Evolutionary conservation across 768 basidiomycete genomes (phyloP).

Genomic region (Baorangia bicolor): DNA sequence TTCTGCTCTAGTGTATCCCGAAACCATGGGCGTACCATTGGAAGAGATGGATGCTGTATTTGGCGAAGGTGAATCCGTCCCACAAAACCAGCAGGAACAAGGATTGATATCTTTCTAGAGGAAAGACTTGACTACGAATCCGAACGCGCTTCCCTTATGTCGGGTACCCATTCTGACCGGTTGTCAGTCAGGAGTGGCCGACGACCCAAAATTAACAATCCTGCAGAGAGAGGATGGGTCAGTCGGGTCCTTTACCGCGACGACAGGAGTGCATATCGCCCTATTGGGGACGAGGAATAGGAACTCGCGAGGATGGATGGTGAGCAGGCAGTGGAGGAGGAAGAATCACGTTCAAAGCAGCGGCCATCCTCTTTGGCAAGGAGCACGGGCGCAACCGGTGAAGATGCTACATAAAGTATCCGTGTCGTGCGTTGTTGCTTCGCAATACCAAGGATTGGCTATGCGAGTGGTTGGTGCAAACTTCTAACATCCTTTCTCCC

Average conservation of each 20-base stretch:
- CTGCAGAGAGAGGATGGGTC: constrained; percentile 45
- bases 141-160: constrained; percentile 55
- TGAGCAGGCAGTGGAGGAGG: constrained; percentile 29
- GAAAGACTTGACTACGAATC: constrained; percentile 68
- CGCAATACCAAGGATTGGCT: constrained; percentile 3
- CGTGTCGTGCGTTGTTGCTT: constrained; percentile 6
- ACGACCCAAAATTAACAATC: constrained; percentile 22
- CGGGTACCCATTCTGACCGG: constrained; percentile 38
- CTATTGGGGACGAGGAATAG: constrained; percentile 54
- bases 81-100: constrained; percentile 11
- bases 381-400: constrained; percentile 2
- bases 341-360: constrained; percentile 20
- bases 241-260: constrained; percentile 46
- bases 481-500: neutral
- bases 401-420: constrained; percentile 9
- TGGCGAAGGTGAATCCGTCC: constrained; percentile 63
- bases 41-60: constrained; percentile 93
- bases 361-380: constrained; percentile 12
- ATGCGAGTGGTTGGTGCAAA: constrained; percentile 6
- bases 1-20: constrained; percentile 64
- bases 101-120: constrained; percentile 36
- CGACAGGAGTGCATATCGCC: constrained; percentile 44
- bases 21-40: constrained; percentile 82
- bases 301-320: constrained; percentile 54
- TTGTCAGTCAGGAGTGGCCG: constrained; percentile 33